A percentile compares a stretch with the other conserved stretches of the same genome.
phyloP scores from a whole-genome alignment of 176 grass and related monocot genomes.

The Oryza glaberrima region DNA sequence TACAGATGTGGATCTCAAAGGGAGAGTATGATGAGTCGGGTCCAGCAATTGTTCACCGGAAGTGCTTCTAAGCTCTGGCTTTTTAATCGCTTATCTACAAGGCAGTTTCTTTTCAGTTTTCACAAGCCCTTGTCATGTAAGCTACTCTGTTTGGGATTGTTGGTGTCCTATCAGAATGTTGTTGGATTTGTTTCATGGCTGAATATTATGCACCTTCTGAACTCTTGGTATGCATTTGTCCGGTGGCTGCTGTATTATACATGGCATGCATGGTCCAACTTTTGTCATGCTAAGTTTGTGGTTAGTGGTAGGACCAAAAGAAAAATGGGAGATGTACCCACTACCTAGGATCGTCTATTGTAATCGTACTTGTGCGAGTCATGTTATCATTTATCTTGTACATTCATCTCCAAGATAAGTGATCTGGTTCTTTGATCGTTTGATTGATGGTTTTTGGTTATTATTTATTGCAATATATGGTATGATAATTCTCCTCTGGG shows the following conservation, averaged over 20 bases:
- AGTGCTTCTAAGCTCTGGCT: background rate
- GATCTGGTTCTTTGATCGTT: background rate
- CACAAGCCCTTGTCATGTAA: background rate
- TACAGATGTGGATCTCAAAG: background rate
- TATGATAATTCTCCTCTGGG: background rate
- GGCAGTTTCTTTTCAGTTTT: background rate
- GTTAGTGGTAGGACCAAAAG: background rate
- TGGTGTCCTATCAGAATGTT: background rate
- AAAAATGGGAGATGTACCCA: background rate
- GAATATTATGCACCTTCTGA: background rate
- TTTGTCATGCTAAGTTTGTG: background rate
- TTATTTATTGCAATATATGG: background rate
- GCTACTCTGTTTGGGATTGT: background rate
- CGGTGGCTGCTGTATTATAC: background rate
- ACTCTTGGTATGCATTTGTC: background rate
- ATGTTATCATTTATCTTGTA: background rate
- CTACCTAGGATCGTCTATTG: background rate
- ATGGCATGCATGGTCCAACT: background rate
- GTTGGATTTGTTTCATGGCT: background rate
- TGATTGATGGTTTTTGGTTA: background rate
- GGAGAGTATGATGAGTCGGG: background rate
- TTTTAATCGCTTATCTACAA: background rate
- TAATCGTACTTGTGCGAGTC: background rate
- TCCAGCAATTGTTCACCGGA: constrained; percentile 1
- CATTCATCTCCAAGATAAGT: background rate